Conservation (phyloP, 1,139 yeast species). For the Scheffersomyces insectosa region DNA sequence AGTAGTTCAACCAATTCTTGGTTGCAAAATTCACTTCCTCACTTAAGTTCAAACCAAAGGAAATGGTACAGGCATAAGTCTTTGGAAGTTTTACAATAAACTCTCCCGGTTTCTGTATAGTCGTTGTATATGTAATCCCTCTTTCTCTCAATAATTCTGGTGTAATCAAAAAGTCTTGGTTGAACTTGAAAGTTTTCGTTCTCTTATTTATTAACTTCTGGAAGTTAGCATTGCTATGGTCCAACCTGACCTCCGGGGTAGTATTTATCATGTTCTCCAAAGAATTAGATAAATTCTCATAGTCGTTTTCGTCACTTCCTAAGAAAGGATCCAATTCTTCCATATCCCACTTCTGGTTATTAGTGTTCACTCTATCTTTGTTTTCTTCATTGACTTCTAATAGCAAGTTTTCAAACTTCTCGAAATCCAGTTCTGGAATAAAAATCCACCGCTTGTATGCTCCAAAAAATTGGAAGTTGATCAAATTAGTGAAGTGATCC, state of each 20-base stretch:
- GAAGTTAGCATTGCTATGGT: slow-evolving; percentile 25
- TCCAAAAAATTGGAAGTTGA: slow-evolving; percentile 71
- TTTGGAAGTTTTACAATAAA: slow-evolving; percentile 58
- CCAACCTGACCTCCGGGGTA: slow-evolving; percentile 23
- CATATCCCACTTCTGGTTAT: slow-evolving; percentile 23
- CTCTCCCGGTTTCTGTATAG: slow-evolving; percentile 62
- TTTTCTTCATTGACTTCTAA: slow-evolving; percentile 16
- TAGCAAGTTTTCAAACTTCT: slow-evolving; percentile 55
- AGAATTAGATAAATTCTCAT: slow-evolving; percentile 28
- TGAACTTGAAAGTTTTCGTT: slow-evolving; percentile 13
- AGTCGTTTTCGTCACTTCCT: slow-evolving; percentile 19
- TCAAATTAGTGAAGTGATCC: slow-evolving; percentile 70
- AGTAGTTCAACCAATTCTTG: slow-evolving; percentile 54
- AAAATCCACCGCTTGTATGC: slow-evolving; percentile 78
- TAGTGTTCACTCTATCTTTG: slow-evolving; percentile 21
- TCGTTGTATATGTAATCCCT: slow-evolving; percentile 48
- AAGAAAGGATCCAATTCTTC: slow-evolving; percentile 18
- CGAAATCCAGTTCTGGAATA: slow-evolving; percentile 68
- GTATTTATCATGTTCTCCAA: slow-evolving; percentile 34
- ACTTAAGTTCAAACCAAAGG: slow-evolving; percentile 55
- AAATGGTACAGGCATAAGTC: slow-evolving; percentile 49
- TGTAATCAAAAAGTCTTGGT: slow-evolving; percentile 47
- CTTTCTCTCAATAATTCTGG: slow-evolving; percentile 47
- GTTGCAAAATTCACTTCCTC: slow-evolving; percentile 62
- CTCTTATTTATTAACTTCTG: slow-evolving; percentile 24